Conservation (phyloP, 2,329 filamentous ascomycete species). For the Lachnellula arida region DNA sequence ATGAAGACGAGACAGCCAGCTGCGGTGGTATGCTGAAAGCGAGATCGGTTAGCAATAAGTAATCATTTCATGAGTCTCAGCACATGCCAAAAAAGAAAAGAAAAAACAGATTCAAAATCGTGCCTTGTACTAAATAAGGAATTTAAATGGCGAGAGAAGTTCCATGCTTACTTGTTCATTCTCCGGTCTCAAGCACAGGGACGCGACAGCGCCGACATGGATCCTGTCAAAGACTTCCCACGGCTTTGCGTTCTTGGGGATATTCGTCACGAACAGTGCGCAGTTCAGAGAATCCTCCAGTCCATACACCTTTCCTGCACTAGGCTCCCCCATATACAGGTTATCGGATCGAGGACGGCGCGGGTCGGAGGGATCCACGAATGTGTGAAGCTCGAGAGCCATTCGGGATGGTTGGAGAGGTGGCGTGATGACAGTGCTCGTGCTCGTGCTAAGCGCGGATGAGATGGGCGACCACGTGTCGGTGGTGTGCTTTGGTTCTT, state of each 20-base stretch:
- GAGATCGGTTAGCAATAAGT: too few relatives aligned
- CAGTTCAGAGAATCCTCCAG: background rate
- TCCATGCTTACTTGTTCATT: background rate
- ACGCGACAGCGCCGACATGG: background rate
- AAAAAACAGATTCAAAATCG: too few relatives aligned
- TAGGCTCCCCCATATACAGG: background rate
- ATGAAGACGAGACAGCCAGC: background rate
- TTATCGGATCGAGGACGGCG: background rate
- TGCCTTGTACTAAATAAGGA: too few relatives aligned
- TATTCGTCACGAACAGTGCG: background rate
- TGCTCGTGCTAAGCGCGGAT: too few relatives aligned
- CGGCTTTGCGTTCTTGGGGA: background rate
- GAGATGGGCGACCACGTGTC: too few relatives aligned
- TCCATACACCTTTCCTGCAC: background rate
- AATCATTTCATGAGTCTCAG: too few relatives aligned
- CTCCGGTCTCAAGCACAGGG: background rate
- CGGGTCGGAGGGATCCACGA: background rate
- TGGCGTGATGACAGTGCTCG: too few relatives aligned
- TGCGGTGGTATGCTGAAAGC: background rate
- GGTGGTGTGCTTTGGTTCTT: too few relatives aligned
- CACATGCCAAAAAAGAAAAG: too few relatives aligned
- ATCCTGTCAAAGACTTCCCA: slow-evolving; percentile 1
- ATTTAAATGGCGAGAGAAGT: too few relatives aligned
- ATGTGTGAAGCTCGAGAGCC: background rate
- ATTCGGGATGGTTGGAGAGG: background rate